Evolutionary conservation across 345 rosid genomes (phyloP), one percentile per base, ranked within the genome.

Genomic region (Camelina hispida): DNA sequence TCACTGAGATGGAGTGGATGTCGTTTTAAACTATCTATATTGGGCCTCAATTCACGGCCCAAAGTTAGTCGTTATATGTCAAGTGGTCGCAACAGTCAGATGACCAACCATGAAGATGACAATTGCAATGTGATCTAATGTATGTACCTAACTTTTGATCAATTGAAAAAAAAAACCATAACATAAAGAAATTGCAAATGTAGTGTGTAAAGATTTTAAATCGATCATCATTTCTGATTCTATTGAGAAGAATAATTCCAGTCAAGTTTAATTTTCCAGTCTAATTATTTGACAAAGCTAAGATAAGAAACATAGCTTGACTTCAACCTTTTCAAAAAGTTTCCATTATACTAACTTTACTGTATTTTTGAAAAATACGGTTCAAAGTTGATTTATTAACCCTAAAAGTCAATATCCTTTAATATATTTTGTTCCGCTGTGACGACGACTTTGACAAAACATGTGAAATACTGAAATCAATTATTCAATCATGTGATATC

Each of bases 401-500:
- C 11, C 11, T 25, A 25, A 16, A 57, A 74, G 72, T 66, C 78
- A 48, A 74, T 4, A 10, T 15, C 7, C n/a, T 0, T 53, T 30
- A 14, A n/a, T 25, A 10, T 17, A 43, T 18, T 30, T 62, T 55
- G 58, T 34, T 43, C 56, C 18, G 10, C 17, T 9, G 50, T 34
- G 40, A 73, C 43, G 72, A 38, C 42, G 42, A 34, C 37, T 9
- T 56, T 46, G 67, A 57, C n/a, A 58, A 57, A 62, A 66, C 71
- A 73, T 64, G 65, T 44, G 65, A 64, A 34, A 43, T 17, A 53
- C 30, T 6, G 51, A 56, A 66, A 57, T 69, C 43, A 55, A 69
- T 54, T 7, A 69, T 55, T n/a, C 32, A 55, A 28, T 42, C 60
- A 74, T 48, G 67, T 66, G 67, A 40, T 32, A 67, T 74, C 67